A percentile compares a stretch with the other conserved stretches of the same genome.
Evolutionary conservation across 192 early-diverging fungal species (phyloP).

Genomic region (Linnemannia schmuckeri): DNA sequence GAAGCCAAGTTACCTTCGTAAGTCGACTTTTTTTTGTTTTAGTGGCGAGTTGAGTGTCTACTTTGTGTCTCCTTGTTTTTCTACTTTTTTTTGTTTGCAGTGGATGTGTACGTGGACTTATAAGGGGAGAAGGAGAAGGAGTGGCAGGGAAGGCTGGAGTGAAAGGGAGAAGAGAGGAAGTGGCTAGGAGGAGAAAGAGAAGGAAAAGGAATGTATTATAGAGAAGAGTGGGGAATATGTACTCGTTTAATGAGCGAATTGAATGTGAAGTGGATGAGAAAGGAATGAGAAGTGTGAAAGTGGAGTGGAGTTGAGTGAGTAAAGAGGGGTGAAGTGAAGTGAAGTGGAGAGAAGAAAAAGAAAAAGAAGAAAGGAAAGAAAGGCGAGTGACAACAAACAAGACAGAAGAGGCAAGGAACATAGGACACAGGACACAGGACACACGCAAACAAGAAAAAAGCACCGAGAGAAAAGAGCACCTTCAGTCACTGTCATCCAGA

Average conservation of each 20-base stretch:
- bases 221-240: neutral
- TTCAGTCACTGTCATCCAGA: too few species aligned
- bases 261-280: neutral
- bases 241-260: neutral
- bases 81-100: too few species aligned
- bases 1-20: neutral
- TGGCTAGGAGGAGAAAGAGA: neutral
- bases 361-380: neutral
- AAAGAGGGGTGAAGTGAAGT: neutral
- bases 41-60: too few species aligned
- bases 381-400: neutral
- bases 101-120: too few species aligned
- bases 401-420: neutral
- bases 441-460: neutral
- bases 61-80: too few species aligned
- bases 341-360: neutral
- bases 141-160: neutral
- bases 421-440: conserved; percentile 12
- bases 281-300: neutral
- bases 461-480: neutral
- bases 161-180: neutral
- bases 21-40: neutral
- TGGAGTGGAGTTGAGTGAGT: neutral
- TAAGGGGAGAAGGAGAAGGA: neutral
- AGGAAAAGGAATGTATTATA: neutral